phyloP scores from a whole-genome alignment of 2,329 filamentous ascomycete genomes.

The Aspergillus versicolor region DNA sequence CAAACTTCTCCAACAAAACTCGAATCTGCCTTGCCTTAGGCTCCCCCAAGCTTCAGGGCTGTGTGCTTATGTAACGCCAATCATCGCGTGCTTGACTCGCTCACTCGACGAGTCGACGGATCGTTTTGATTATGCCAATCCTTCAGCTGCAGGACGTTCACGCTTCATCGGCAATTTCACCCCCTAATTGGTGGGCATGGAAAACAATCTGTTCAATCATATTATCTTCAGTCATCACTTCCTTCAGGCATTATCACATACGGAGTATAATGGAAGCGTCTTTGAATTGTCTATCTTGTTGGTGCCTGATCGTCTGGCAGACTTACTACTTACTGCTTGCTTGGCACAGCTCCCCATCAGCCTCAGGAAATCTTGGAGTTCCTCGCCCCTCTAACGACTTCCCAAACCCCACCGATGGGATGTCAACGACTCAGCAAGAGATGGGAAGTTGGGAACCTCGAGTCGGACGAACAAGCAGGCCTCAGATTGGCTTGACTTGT shows the following conservation, averaged over 20 bases:
- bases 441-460: background rate
- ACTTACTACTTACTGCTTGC: background rate
- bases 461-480: background rate
- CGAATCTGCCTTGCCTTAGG: constrained; percentile 12
- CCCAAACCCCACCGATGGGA: background rate
- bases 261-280: background rate
- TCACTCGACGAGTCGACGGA: background rate
- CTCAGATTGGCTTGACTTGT: background rate
- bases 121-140: background rate
- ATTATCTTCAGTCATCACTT: background rate
- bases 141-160: background rate
- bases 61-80: constrained; percentile 4
- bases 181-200: background rate
- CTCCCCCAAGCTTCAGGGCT: background rate
- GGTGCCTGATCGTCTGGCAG: too few relatives aligned
- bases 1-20: constrained; percentile 5
- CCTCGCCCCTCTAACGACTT: background rate
- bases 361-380: background rate
- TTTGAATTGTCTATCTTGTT: background rate
- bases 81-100: background rate
- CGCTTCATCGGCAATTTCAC: background rate
- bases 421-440: too few relatives aligned
- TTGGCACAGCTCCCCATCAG: background rate
- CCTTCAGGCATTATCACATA: too few relatives aligned
- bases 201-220: background rate